Evolutionary conservation across 225 moss, liverwort and hornwort genomes (phyloP).

Genomic region (Asterella californica): DNA sequence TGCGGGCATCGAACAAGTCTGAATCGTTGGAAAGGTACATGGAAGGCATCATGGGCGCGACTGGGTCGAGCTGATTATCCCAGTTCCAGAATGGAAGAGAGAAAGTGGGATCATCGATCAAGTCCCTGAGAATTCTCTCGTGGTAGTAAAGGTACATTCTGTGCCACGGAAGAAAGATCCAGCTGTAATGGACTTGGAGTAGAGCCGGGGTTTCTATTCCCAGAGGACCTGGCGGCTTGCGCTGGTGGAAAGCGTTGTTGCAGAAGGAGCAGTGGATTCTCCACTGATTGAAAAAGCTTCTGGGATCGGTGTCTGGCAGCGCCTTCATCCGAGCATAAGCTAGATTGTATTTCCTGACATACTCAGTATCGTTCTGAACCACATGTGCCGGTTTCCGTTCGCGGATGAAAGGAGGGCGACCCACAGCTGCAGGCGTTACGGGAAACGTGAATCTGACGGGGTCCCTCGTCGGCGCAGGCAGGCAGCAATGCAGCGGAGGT

Average conservation of each 20-base stretch:
- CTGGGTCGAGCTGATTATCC: background rate
- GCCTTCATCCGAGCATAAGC: slow-evolving; percentile 46
- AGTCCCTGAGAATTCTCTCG: background rate
- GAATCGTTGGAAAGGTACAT: slow-evolving; percentile 2
- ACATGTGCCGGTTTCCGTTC: slow-evolving; percentile 29
- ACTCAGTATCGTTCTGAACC: slow-evolving; percentile 17
- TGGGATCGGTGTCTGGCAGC: too few species aligned
- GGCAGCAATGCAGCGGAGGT: slow-evolving; percentile 24
- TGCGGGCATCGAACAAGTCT: slow-evolving; percentile 23
- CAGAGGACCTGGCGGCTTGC: background rate
- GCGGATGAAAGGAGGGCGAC: slow-evolving; percentile 10
- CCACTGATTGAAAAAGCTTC: background rate
- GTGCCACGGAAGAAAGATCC: background rate
- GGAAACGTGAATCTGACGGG: slow-evolving; percentile 25
- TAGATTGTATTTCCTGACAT: slow-evolving; percentile 37
- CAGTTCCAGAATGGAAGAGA: too few species aligned
- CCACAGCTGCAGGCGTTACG: background rate
- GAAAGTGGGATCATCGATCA: too few species aligned
- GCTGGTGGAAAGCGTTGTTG: slow-evolving; percentile 39
- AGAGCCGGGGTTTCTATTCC: too few species aligned
- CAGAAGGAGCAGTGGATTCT: slow-evolving; percentile 51
- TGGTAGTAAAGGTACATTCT: background rate
- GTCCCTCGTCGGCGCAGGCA: slow-evolving; percentile 21
- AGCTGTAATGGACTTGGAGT: too few species aligned
- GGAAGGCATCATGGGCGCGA: background rate